Base-by-base conservation (phyloP, 345 rosid genomes). In the Mercurialis annua region DNA sequence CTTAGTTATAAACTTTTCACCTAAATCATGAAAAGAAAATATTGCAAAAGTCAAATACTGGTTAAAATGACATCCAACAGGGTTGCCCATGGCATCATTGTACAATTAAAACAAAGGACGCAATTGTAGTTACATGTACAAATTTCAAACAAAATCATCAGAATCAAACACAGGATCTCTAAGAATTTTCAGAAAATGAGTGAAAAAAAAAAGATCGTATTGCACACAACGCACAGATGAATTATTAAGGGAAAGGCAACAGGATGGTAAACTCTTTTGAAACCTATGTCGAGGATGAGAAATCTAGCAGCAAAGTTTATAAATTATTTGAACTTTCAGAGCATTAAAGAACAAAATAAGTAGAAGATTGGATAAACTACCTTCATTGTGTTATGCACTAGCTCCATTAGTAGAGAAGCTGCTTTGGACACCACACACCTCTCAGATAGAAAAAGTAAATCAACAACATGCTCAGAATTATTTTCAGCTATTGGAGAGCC, bases 351-450 rank as follows among this genome's bases (percentile, higher is more conserved):
- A 30, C n/a, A 10, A 18, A 31, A 40, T 1, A 9, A 40, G 11
- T 40, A 40, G 44, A 40, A 14, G 5, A 17, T 12, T 31, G 10
- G 49, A 31, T 49, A 42, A 42, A 59, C 47, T 72, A 91, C 98
- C 90, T 84, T 71, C 18, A 94, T 95, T 42, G 88, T 83, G 81
- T 80, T 87, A 74, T 91, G 98, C 73, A 86, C 97, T 68, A 94
- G 76, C 73, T 78, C 78, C 96, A 89, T 86, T 56, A 94, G 85
- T 77, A 84, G 86, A 40, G 82, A 86, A 78, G 97, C 93, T 71
- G 97, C 96, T 77, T 79, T 68, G 8, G 99, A 89, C 62, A 94
- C 96, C 72, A 87, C 68, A 76, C 96, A 86, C 75, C 74, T 83
- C 81, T 91, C 93, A 20, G 97, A 85, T 4, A 85, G 76, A 71